A percentile compares a stretch with the other conserved stretches of the same genome.
Evolutionary conservation across 345 rosid species (phyloP).

Genomic region (Pugionium dolabratum): DNA sequence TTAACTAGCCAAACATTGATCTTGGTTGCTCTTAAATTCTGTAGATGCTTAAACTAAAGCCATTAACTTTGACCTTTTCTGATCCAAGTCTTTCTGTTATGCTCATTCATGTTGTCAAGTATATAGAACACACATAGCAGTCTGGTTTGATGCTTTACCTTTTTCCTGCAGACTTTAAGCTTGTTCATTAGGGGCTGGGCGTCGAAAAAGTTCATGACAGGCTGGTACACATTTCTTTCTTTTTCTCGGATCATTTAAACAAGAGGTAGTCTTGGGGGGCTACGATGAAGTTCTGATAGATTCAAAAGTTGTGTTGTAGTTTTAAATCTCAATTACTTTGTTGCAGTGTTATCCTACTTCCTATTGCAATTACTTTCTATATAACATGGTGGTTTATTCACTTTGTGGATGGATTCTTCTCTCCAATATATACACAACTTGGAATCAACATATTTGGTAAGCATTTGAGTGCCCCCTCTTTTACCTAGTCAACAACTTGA

Average conservation of each 20-base stretch:
- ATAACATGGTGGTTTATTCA: constrained; percentile 99
- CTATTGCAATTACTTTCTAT: constrained; percentile 92
- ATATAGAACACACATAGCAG: background rate
- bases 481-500: background rate
- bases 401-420: constrained; percentile 98
- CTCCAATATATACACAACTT: constrained; percentile 93
- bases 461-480: constrained; percentile 36
- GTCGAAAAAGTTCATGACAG: constrained; percentile 97
- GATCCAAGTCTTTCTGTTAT: background rate
- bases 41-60: background rate
- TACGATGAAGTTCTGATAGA: background rate
- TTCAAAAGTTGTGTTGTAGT: constrained; percentile 16
- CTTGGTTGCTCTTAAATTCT: constrained; percentile 1
- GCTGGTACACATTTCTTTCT: constrained; percentile 60
- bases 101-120: background rate
- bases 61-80: background rate
- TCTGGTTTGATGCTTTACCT: constrained; percentile 26
- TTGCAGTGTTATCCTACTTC: constrained; percentile 94
- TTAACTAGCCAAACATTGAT: constrained; percentile 9
- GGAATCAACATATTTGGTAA: constrained; percentile 93
- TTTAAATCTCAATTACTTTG: constrained; percentile 32
- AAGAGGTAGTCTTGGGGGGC: background rate
- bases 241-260: constrained; percentile 37
- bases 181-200: constrained; percentile 96
- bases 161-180: constrained; percentile 68